Base-by-base conservation (phyloP, 2,329 filamentous ascomycete species). In the Cryphonectria radicalis region DNA sequence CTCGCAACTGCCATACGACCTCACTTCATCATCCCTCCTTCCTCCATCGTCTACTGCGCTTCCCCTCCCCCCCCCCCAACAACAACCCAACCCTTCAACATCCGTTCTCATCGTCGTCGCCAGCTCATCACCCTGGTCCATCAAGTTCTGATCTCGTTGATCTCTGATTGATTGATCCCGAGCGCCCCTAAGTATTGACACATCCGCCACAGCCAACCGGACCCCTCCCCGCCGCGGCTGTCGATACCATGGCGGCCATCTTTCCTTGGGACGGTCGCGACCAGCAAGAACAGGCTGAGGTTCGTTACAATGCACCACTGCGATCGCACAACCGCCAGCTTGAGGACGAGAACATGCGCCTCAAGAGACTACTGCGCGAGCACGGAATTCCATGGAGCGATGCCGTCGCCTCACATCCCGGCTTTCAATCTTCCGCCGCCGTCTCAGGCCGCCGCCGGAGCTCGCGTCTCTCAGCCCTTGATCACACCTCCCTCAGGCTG, bases 361-460 rank as follows among this genome's bases (percentile, higher is more conserved):
- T 88, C 65, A 88, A 88, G 78, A 82, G 81, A 57, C 81, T 88
- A 8, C 79, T 88, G 46, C 84, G 85, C 37, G 82, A 87, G 71
- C 84, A 87, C 75, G 83, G 83, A 46, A 86, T 88, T 71, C 79
- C 84, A 3, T 88, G 86, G 86, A 85, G 83, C 5, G 76, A 81
- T 8, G 80, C 66, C 77, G 66, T 74, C 65, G 70, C 72, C 80
- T 7, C 78, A 78, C 68, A 79, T 73, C 43, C 80, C 72, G 79
- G 74, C 78, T 77, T 73, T 76, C 75, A 81, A 74, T 80, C 55
- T 57, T 25, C 79, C 57, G 78, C 77, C 65, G 75, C 57, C 63
- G 42, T 40, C 17, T 66, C 62, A 32, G 67, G 68, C 32, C 78
- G 77, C 19, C 72, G 77, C 46, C 73, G 73, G 13, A 70, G 69